Conservation (phyloP, 2,329 filamentous ascomycete species). For the Hymenoscyphus linearis region DNA sequence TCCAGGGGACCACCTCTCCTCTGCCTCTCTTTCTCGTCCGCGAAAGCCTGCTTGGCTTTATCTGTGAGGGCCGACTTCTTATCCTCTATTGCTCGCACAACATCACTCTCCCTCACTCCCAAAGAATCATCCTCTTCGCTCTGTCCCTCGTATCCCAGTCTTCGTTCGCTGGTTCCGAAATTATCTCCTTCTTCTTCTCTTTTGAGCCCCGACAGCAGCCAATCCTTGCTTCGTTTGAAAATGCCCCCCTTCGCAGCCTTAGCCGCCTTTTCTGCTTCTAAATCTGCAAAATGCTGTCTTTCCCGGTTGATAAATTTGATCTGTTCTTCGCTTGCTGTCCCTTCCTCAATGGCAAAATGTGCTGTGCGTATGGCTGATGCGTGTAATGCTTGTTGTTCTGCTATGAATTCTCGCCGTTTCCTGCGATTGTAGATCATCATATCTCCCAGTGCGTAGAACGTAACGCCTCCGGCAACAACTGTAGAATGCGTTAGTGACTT, state of each 20-base stretch:
- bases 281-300: conserved; percentile 41
- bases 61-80: conserved; percentile 24
- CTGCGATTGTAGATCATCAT: conserved; percentile 64
- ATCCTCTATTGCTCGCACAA: conserved; percentile 27
- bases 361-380: conserved; percentile 41
- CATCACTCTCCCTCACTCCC: conserved; percentile 23
- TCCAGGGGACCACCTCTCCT: conserved; percentile 27
- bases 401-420: conserved; percentile 57
- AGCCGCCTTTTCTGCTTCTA: conserved; percentile 16
- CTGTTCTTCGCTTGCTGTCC: conserved; percentile 44
- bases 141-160: conserved; percentile 21
- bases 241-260: conserved; percentile 30
- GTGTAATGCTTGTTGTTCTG: conserved; percentile 41
- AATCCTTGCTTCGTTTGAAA: conserved; percentile 26
- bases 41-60: conserved; percentile 28
- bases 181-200: conserved; percentile 29
- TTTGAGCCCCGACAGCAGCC: conserved; percentile 32
- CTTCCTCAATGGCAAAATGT: conserved; percentile 36
- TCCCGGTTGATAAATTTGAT: conserved; percentile 50
- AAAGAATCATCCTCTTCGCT: conserved; percentile 23
- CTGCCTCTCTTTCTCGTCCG: conserved; percentile 29
- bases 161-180: conserved; percentile 21
- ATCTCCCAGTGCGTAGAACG: conserved; percentile 59
- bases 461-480: conserved; percentile 56
- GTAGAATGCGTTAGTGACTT: conserved; percentile 14